Conservation (phyloP, 495 filamentous ascomycete genomes). For the Xylaria longipes region DNA sequence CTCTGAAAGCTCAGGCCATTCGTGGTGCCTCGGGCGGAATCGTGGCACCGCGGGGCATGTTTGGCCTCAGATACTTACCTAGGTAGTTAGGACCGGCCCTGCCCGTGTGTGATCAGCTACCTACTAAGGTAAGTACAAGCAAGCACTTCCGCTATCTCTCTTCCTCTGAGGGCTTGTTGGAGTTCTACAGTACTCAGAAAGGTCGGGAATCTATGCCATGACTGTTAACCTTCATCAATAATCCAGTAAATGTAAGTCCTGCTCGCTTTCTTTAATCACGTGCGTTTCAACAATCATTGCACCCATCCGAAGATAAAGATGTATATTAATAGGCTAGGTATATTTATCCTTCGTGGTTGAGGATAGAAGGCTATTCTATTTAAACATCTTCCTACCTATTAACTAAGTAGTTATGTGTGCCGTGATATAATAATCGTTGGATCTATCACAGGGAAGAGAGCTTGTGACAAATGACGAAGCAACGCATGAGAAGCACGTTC, state of each 20-base stretch:
- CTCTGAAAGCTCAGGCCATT: constrained; percentile 24
- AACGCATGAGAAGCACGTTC: background rate
- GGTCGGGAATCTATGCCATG: background rate
- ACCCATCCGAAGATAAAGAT: background rate
- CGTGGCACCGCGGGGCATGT: background rate
- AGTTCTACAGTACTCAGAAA: no score
- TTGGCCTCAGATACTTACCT: no score
- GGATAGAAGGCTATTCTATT: background rate
- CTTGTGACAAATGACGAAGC: constrained; percentile 4
- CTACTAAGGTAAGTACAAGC: no score
- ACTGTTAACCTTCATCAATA: background rate
- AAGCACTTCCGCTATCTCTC: background rate
- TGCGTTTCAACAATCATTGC: background rate
- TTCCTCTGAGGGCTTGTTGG: background rate
- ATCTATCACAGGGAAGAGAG: background rate
- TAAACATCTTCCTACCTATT: background rate
- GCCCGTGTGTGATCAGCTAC: background rate
- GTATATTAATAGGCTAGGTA: background rate
- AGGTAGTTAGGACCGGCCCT: constrained; percentile 8
- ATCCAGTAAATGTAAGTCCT: background rate
- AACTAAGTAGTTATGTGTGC: background rate
- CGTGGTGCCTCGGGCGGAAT: constrained; percentile 10
- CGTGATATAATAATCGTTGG: background rate
- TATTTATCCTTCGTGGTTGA: background rate
- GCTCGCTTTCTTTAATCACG: background rate